Evolutionary conservation across 257 asterid species (phyloP).

Genomic region (Primulina tabacum): DNA sequence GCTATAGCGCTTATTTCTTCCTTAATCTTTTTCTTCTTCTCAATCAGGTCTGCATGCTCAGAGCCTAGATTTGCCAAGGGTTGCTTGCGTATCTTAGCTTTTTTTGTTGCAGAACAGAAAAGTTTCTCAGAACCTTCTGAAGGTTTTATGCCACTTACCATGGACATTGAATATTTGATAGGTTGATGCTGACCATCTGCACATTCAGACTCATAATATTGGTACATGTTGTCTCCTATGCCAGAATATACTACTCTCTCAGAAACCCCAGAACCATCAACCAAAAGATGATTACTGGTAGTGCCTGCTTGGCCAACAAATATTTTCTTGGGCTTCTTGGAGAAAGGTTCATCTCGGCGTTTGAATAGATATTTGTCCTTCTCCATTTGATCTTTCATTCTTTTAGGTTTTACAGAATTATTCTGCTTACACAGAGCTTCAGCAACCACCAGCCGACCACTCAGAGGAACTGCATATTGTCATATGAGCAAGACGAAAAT

Average conservation of each 20-base stretch:
- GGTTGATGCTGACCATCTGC: slow-evolving; percentile 38
- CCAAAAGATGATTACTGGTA: slow-evolving; percentile 30
- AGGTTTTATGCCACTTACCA: slow-evolving; percentile 30
- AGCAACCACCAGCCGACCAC: slow-evolving; percentile 44
- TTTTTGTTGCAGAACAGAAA: slow-evolving; percentile 44
- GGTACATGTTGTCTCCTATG: slow-evolving; percentile 27
- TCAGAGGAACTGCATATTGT: slow-evolving; percentile 39
- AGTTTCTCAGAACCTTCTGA: slow-evolving; percentile 34
- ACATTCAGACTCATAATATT: slow-evolving; percentile 33
- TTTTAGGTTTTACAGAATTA: slow-evolving; percentile 31
- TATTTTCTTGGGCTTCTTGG: slow-evolving; percentile 43
- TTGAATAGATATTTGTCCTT: slow-evolving; percentile 36
- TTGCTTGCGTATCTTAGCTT: slow-evolving; percentile 51
- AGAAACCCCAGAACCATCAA: slow-evolving; percentile 37
- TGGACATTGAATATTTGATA: slow-evolving; percentile 29
- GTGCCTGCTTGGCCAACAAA: slow-evolving; percentile 34
- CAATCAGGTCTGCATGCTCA: slow-evolving; percentile 36
- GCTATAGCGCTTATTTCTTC: slow-evolving; percentile 29
- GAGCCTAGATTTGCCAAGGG: slow-evolving; percentile 41
- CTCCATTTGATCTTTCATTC: slow-evolving; percentile 31
- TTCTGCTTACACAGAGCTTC: slow-evolving; percentile 45
- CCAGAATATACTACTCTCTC: slow-evolving; percentile 25
- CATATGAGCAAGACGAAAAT: neutral
- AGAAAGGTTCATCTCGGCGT: slow-evolving; percentile 65
- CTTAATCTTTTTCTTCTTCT: slow-evolving; percentile 60